Evolutionary conservation across 2,329 filamentous ascomycete genomes (phyloP).

Genomic region (Penicillium sp.): DNA sequence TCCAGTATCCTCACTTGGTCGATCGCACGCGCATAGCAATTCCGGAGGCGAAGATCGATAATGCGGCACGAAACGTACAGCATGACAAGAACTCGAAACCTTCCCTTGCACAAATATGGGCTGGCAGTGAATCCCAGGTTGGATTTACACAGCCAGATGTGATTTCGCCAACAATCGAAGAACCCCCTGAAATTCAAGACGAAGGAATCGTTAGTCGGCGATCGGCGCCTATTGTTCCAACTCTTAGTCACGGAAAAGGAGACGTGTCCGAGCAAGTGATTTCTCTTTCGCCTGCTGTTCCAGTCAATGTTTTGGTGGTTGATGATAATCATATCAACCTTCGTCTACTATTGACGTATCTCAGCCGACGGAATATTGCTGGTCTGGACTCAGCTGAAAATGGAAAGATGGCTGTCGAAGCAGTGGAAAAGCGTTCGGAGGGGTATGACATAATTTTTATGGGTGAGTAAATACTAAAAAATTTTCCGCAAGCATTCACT

Average conservation of each 20-base stretch:
- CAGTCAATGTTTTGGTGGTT: conserved; percentile 37
- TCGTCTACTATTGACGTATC: conserved; percentile 41
- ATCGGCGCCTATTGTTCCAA: conserved; percentile 3
- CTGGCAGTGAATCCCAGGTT: conserved; percentile 3
- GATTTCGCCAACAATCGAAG: not conserved
- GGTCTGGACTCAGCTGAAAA: conserved; percentile 39
- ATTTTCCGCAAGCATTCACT: not conserved
- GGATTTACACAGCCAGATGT: not conserved
- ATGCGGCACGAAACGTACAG: not conserved
- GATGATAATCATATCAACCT: conserved; percentile 47
- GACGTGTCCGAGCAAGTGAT: not conserved
- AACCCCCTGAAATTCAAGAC: not conserved
- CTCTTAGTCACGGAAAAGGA: not conserved
- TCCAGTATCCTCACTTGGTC: not conserved
- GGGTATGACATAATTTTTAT: conserved; percentile 46
- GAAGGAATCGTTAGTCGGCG: conserved; percentile 5
- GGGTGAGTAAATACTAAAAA: conserved; percentile 21
- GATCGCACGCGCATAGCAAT: conserved; percentile 9
- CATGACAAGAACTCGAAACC: not conserved
- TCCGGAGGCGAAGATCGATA: conserved; percentile 1
- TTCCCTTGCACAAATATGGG: not conserved
- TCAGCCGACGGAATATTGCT: conserved; percentile 35
- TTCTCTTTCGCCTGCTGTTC: not conserved
- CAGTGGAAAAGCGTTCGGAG: conserved; percentile 27
- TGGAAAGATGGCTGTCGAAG: conserved; percentile 41